Evolutionary conservation across 768 basidiomycete species (phyloP).

Genomic region (Boletus edulis): DNA sequence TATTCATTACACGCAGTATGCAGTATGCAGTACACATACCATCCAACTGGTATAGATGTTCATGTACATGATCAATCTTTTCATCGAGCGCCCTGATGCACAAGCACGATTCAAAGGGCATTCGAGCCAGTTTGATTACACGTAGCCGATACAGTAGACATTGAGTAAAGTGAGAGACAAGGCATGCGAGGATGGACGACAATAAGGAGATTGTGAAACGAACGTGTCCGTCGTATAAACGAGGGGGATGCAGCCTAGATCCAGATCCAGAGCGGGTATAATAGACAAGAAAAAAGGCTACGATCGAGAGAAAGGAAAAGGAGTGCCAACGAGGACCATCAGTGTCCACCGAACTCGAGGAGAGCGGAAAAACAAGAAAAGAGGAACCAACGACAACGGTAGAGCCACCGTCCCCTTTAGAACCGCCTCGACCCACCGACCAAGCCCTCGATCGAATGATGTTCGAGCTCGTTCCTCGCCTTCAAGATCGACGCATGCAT

Average conservation of each 20-base stretch:
- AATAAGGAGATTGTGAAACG: background rate
- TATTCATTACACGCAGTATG: background rate
- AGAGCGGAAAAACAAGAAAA: too few relatives aligned
- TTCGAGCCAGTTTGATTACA: slow-evolving; percentile 20
- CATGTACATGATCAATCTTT: too few relatives aligned
- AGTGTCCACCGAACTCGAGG: too few relatives aligned
- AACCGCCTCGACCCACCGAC: slow-evolving; percentile 60
- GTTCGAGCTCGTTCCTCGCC: slow-evolving; percentile 92
- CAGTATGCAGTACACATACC: background rate
- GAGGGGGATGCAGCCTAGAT: slow-evolving; percentile 6
- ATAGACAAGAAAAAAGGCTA: background rate
- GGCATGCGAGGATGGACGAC: slow-evolving; percentile 9
- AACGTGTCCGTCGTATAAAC: background rate
- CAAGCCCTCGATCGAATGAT: slow-evolving; percentile 92
- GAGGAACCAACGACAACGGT: background rate
- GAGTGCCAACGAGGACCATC: background rate
- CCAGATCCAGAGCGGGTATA: slow-evolving; percentile 19
- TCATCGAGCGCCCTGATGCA: too few relatives aligned
- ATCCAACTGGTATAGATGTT: slow-evolving; percentile 13
- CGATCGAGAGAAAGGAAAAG: background rate
- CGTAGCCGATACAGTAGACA: slow-evolving; percentile 26
- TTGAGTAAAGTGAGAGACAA: background rate
- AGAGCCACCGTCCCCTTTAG: slow-evolving; percentile 25
- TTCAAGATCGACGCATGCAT: slow-evolving; percentile 92
- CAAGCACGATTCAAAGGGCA: background rate